phyloP scores from a whole-genome alignment of 495 filamentous ascomycete genomes.

The Trichoderma orchidacearum region DNA sequence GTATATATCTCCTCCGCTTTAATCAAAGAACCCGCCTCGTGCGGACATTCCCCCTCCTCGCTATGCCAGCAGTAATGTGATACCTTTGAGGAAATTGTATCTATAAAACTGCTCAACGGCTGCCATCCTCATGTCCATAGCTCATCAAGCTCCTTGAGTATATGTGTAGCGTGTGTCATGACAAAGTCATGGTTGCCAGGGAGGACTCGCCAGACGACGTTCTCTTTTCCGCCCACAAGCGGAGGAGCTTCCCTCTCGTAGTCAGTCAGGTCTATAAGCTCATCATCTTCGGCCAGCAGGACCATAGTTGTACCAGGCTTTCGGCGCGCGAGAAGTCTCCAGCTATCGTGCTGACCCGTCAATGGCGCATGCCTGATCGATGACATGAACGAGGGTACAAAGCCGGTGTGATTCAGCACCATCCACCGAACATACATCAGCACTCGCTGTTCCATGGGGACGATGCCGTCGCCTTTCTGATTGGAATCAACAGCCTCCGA shows the following conservation, averaged over 20 bases:
- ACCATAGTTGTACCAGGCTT: conserved; percentile 31
- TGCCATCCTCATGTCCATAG: conserved; percentile 18
- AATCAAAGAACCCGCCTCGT: too few relatives aligned
- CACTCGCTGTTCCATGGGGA: conserved; percentile 17
- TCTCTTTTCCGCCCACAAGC: conserved; percentile 20
- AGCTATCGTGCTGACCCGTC: conserved; percentile 32
- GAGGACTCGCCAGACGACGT: conserved; percentile 27
- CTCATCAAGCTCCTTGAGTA: conserved; percentile 23
- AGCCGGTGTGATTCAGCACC: conserved; percentile 36
- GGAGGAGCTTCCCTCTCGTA: conserved; percentile 23
- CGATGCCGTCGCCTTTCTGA: not conserved
- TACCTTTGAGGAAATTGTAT: too few relatives aligned
- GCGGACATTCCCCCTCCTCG: too few relatives aligned
- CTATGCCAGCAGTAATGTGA: too few relatives aligned
- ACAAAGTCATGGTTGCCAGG: conserved; percentile 39
- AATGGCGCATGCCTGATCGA: conserved; percentile 36
- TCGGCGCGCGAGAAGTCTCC: conserved; percentile 23
- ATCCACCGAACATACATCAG: conserved; percentile 36
- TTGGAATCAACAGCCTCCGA: conserved; percentile 11
- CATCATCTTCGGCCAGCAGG: conserved; percentile 33
- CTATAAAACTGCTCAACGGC: not conserved
- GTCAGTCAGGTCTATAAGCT: conserved; percentile 26
- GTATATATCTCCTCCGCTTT: too few relatives aligned
- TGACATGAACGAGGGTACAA: conserved; percentile 35
- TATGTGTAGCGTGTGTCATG: conserved; percentile 22